Conservation (phyloP, 129 eudicot species). For the Escallonia herrerae region DNA sequence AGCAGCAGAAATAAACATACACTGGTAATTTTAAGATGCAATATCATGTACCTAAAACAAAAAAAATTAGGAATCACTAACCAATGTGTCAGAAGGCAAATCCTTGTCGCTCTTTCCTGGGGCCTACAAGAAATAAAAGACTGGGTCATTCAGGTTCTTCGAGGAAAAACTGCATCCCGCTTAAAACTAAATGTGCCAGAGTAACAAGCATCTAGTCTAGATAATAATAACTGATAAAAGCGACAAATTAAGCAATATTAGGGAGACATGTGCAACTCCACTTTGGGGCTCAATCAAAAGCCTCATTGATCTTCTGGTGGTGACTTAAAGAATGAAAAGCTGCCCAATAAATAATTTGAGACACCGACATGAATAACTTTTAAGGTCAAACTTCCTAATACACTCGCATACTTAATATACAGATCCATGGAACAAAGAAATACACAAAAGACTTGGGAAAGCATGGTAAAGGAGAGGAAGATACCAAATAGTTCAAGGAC, state of each 20-base stretch:
- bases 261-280: too few species aligned
- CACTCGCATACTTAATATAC: not conserved
- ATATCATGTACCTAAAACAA: not conserved
- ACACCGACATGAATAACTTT: not conserved
- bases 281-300: too few species aligned
- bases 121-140: conserved; percentile 35
- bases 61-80: conserved; percentile 25
- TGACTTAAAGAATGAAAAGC: not conserved
- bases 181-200: too few species aligned
- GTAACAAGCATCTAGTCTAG: too few species aligned
- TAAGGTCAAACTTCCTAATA: not conserved
- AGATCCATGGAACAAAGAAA: not conserved
- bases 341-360: not conserved
- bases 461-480: not conserved
- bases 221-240: too few species aligned
- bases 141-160: too few species aligned
- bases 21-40: not conserved
- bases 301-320: too few species aligned
- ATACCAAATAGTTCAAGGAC: not conserved
- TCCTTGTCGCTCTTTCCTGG: conserved; percentile 93
- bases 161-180: too few species aligned
- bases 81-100: conserved; percentile 76
- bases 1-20: not conserved
- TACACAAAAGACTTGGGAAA: not conserved
- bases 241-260: too few species aligned